These are phyloP conservation scores for Periconia macrospinosa DNA, from an alignment of 2,329 filamentous ascomycete genomes.

Conservation along the genomic window DNA sequence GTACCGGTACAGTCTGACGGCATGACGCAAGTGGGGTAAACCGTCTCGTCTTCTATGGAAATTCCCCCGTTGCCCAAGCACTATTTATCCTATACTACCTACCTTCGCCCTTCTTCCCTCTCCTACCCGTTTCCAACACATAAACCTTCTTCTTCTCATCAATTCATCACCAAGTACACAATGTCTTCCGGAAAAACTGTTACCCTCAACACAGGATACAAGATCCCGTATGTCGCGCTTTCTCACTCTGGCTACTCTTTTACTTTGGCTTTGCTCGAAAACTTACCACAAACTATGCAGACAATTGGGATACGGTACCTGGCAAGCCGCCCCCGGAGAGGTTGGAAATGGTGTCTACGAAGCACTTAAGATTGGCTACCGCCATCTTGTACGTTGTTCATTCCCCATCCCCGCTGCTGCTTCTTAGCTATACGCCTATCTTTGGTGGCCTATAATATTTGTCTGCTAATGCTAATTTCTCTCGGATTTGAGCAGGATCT, in stretches of 20 bases:
- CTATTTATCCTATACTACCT: background rate
- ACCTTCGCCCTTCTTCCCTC: background rate
- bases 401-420: background rate
- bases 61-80: background rate
- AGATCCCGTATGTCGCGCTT: slow-evolving; percentile 55
- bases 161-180: slow-evolving; percentile 8
- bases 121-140: background rate
- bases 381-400: slow-evolving; percentile 30
- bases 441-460: too few species aligned
- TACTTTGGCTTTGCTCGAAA: background rate
- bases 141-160: background rate
- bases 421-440: too few species aligned
- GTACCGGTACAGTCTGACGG: background rate
- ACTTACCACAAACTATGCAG: slow-evolving; percentile 40
- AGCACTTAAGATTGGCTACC: slow-evolving; percentile 37
- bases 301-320: slow-evolving; percentile 41
- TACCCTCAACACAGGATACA: slow-evolving; percentile 32
- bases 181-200: slow-evolving; percentile 42
- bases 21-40: background rate
- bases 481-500: slow-evolving; percentile 39
- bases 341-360: slow-evolving; percentile 47
- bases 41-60: background rate
- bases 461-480: too few species aligned
- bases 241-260: background rate
- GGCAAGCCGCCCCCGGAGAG: slow-evolving; percentile 37